Percentiles rank a stretch among this genome's conserved stretches.
phyloP scores from a whole-genome alignment of 2,329 filamentous ascomycete species.

The Volutella citrinella region DNA sequence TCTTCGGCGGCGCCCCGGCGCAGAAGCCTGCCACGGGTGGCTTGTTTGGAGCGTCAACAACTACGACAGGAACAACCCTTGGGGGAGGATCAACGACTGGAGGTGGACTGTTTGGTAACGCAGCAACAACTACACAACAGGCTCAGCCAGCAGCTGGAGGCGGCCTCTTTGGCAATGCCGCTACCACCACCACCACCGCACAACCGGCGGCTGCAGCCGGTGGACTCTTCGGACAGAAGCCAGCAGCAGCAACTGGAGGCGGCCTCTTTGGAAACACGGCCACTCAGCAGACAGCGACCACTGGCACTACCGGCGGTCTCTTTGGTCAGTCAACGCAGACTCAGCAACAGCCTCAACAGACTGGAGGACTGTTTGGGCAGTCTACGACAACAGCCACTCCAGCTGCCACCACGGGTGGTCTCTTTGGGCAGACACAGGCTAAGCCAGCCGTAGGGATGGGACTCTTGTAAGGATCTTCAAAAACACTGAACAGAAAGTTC shows the following conservation, averaged over 20 bases:
- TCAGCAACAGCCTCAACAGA: conserved; percentile 13
- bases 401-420: conserved; percentile 23
- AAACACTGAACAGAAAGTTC: no score
- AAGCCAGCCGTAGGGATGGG: conserved; percentile 29
- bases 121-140: conserved; percentile 26
- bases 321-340: conserved; percentile 24
- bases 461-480: no score
- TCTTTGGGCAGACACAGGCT: conserved; percentile 35
- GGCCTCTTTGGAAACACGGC: conserved; percentile 20
- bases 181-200: conserved; percentile 15
- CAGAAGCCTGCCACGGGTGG: conserved; percentile 23
- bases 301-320: conserved; percentile 18
- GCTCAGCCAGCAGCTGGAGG: conserved; percentile 17
- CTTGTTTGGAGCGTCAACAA: conserved; percentile 30
- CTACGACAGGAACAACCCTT: conserved; percentile 19
- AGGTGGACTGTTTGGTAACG: conserved; percentile 31
- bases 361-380: conserved; percentile 29
- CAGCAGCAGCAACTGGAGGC: conserved; percentile 11
- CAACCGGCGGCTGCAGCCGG: conserved; percentile 21
- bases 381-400: conserved; percentile 15
- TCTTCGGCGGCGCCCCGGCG: conserved; percentile 16
- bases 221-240: conserved; percentile 14
- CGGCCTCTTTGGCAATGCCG: conserved; percentile 30
- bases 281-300: conserved; percentile 10
- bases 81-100: conserved; percentile 13